Conservation (phyloP, 2,329 filamentous ascomycete genomes). For the Arthrobotrys sinensis region DNA sequence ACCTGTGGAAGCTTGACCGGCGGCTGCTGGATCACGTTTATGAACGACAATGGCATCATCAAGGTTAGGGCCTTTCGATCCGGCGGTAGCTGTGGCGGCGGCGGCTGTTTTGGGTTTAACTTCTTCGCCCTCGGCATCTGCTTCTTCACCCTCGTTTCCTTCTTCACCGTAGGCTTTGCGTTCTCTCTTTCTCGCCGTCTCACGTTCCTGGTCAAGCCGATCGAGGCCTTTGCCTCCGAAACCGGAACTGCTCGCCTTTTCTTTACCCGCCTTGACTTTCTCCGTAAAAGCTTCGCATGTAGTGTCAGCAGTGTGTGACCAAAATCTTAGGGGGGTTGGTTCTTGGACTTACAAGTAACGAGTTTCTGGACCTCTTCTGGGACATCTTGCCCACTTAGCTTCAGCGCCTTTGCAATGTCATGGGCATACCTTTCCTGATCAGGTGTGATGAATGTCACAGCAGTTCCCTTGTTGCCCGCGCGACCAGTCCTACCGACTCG, state of each 20-base stretch:
- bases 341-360: slow-evolving; percentile 68
- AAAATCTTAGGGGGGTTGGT: slow-evolving; percentile 65
- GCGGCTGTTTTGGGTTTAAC: slow-evolving; percentile 64
- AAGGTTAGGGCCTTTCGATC: slow-evolving; percentile 71
- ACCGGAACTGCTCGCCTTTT: slow-evolving; percentile 84
- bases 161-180: slow-evolving; percentile 91
- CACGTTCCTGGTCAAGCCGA: slow-evolving; percentile 89
- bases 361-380: slow-evolving; percentile 78
- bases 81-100: slow-evolving; percentile 65
- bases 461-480: slow-evolving; percentile 95
- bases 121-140: slow-evolving; percentile 71
- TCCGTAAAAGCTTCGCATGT: slow-evolving; percentile 76
- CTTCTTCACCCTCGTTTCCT: slow-evolving; percentile 81
- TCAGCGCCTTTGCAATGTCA: slow-evolving; percentile 91
- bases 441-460: slow-evolving; percentile 92
- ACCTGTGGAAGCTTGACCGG: slow-evolving; percentile 67
- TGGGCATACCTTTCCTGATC: slow-evolving; percentile 92
- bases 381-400: slow-evolving; percentile 87
- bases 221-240: slow-evolving; percentile 97
- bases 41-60: slow-evolving; percentile 81
- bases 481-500: slow-evolving; percentile 92
- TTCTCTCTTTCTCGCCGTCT: slow-evolving; percentile 87
- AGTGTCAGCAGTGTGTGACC: slow-evolving; percentile 3
- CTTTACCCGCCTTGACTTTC: slow-evolving; percentile 92
- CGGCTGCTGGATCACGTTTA: slow-evolving; percentile 74